These are phyloP conservation scores for Xylariaceae sp. DNA, from an alignment of 2,329 filamentous ascomycete genomes.

Conservation along the genomic window DNA sequence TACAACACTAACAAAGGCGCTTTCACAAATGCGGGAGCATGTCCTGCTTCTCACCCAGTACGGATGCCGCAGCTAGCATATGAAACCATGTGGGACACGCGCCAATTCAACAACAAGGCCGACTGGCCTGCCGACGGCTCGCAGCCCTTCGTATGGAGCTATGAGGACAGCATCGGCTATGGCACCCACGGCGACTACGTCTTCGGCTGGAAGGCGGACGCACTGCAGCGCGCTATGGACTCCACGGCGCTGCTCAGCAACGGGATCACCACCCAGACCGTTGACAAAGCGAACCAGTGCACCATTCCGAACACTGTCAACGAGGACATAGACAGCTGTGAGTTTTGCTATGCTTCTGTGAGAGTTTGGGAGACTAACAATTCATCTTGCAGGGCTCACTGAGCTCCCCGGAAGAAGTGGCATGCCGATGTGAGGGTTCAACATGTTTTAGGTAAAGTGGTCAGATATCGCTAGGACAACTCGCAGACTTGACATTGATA, in stretches of 20 bases:
- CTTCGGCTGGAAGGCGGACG: slow-evolving; percentile 23
- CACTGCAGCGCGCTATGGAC: slow-evolving; percentile 24
- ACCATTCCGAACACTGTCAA: slow-evolving; percentile 22
- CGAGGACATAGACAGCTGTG: slow-evolving; percentile 29
- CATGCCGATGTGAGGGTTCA: slow-evolving; percentile 13
- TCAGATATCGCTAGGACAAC: slow-evolving; percentile 8
- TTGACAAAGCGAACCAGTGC: slow-evolving; percentile 16
- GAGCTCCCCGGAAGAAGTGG: slow-evolving; percentile 12
- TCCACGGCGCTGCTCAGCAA: slow-evolving; percentile 25
- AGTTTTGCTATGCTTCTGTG: slow-evolving; percentile 17
- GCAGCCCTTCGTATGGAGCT: slow-evolving; percentile 23
- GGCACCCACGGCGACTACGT: slow-evolving; percentile 25
- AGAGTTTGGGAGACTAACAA: slow-evolving; percentile 9
- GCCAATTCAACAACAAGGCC: slow-evolving; percentile 14
- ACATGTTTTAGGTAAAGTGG: slow-evolving; percentile 8
- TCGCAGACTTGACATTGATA: slow-evolving; percentile 8
- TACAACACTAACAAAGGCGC: slow-evolving; percentile 8
- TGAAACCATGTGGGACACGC: slow-evolving; percentile 18
- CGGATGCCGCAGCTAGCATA: slow-evolving; percentile 16
- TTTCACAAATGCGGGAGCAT: slow-evolving; percentile 11
- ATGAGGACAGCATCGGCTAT: slow-evolving; percentile 23
- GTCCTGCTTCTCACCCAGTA: slow-evolving; percentile 15
- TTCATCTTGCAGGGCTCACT: slow-evolving; percentile 11
- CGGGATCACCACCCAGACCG: slow-evolving; percentile 21
- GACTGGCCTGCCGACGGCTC: slow-evolving; percentile 17